phyloP scores from a whole-genome alignment of 305 asterid species.

The Fraxinus paxiana region DNA sequence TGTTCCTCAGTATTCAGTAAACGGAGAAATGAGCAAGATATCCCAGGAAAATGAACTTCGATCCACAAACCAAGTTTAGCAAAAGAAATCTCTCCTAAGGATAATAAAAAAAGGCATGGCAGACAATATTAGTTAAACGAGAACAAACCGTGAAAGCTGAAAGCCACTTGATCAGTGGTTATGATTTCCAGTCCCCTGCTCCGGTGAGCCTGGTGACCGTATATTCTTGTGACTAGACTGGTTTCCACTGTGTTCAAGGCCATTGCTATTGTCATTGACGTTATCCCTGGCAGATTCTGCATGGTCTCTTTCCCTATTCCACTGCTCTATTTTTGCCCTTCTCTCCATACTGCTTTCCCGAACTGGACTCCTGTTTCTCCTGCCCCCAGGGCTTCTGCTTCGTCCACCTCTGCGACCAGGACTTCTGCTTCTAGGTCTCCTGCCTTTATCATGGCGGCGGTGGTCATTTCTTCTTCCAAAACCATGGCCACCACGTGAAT shows the following conservation, averaged over 20 bases:
- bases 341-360: conserved; percentile 81
- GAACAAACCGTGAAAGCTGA: conserved; percentile 38
- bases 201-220: conserved; percentile 33
- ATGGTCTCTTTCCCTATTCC: conserved; percentile 80
- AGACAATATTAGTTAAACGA: neutral
- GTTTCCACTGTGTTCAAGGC: conserved; percentile 28
- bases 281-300: conserved; percentile 39
- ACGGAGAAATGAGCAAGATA: neutral
- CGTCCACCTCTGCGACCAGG: conserved; percentile 65
- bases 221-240: conserved; percentile 29
- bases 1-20: neutral
- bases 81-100: neutral
- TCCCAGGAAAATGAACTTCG: neutral
- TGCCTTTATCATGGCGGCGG: conserved; percentile 60
- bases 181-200: conserved; percentile 39
- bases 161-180: conserved; percentile 27
- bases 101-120: neutral
- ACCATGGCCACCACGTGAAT: conserved; percentile 46
- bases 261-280: conserved; percentile 30
- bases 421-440: conserved; percentile 80
- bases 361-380: conserved; percentile 73
- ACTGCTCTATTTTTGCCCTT: conserved; percentile 78
- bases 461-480: conserved; percentile 62
- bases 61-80: neutral
- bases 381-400: conserved; percentile 68